Base-by-base conservation (phyloP, 768 basidiomycete species). In the Imleria badia region DNA sequence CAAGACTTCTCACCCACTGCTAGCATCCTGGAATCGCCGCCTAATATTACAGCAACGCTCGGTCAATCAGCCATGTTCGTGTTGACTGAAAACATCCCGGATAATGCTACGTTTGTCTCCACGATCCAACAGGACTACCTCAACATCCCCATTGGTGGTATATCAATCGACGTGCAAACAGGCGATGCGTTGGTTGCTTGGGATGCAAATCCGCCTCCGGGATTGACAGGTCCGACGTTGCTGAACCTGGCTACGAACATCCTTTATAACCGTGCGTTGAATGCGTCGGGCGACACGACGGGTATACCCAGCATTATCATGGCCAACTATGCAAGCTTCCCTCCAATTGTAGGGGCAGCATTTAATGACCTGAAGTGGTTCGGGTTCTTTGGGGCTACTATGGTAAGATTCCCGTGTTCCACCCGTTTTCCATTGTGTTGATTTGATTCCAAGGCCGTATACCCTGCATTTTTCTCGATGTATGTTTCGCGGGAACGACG, bases 381-480 rank as follows among this genome's bases (percentile, higher is more conserved):
- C 15, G 81, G 79, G 7, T 91, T 91, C 73, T 91, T 86, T 66
- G 84, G 83, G 19, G 84, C 82, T 33, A 76, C 79, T 1, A 87
- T 90, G 86, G 88, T 88, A 54, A 39, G 79, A 5, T 17, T 26
- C 34, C 29, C 7, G 6, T 1, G 6, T 26, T 19, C n/a, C 5
- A 23, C 8, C 0, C 2, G 6, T 43, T 11, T 38, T 22, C 50
- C n/a, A 3, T 26, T 42, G 12, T 50, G 22, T n/a, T 51, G 13
- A 57, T 41, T 38, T 26, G 38, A 23, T 38, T 45, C 41, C 10
- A 14, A 89, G 86, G 76, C 86, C 12, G 84, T 89, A 1, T 91
- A 81, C 63, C 87, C 90, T n/a, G 89, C 89, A 4, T 92, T 92
- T 73, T 90, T 83, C 60, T 79, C 87, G 11, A 67, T 92, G 14